Conservation (phyloP, 2,329 filamentous ascomycete genomes). For the Penicillium italicum region DNA sequence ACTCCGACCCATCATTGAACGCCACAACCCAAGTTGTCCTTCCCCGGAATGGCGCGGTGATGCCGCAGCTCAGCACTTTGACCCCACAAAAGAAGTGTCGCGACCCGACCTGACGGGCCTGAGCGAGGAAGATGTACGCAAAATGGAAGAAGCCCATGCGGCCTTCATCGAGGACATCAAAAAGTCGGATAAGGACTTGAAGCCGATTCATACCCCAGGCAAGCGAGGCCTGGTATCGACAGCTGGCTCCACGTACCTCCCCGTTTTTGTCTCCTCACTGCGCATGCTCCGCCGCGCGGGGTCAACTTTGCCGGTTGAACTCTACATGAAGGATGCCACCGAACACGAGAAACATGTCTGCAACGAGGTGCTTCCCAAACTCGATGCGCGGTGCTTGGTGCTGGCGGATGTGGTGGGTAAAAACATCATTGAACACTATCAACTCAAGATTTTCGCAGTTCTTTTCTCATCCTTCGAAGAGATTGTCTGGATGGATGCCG, state of each 20-base stretch:
- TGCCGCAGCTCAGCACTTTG: constrained; percentile 28
- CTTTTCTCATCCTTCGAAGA: constrained; percentile 59
- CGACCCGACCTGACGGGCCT: constrained; percentile 38
- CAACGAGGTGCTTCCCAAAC: constrained; percentile 38
- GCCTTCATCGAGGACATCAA: constrained; percentile 39
- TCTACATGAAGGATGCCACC: constrained; percentile 40
- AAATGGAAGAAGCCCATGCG: constrained; percentile 41
- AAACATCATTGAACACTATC: constrained; percentile 45
- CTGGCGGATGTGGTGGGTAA: constrained; percentile 43
- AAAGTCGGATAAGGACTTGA: constrained; percentile 26
- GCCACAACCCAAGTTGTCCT: constrained; percentile 31
- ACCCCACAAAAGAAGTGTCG: constrained; percentile 27
- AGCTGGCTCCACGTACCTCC: constrained; percentile 48
- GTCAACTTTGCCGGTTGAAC: constrained; percentile 49
- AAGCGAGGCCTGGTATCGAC: constrained; percentile 52
- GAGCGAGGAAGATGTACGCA: constrained; percentile 31
- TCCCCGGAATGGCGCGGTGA: constrained; percentile 26
- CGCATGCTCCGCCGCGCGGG: constrained; percentile 52
- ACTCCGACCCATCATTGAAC: constrained; percentile 34
- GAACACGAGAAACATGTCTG: constrained; percentile 44
- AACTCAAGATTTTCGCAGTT: constrained; percentile 57
- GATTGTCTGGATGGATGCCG: constrained; percentile 57
- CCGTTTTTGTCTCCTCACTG: constrained; percentile 50
- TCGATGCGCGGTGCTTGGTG: constrained; percentile 44
- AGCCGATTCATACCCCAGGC: constrained; percentile 35